A percentile compares a stretch with the other conserved stretches of the same genome.
These are phyloP conservation scores for Metschnikowia chrysomelidarum DNA, from an alignment of 805 yeast species.

Conservation along the genomic window DNA sequence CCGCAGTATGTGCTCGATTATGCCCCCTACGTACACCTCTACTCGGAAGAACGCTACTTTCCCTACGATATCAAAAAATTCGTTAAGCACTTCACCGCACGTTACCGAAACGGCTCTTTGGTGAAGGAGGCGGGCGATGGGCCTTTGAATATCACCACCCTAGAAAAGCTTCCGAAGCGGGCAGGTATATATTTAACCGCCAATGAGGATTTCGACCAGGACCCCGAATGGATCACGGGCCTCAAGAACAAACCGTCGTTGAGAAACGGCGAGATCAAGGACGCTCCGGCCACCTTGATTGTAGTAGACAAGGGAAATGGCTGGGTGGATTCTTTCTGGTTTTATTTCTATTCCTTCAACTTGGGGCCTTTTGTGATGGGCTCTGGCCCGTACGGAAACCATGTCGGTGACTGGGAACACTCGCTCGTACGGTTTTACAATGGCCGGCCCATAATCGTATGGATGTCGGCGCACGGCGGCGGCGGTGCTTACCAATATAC, in stretches of 20 bases:
- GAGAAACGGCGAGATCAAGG: conserved; percentile 63
- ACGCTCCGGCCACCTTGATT: conserved; percentile 79
- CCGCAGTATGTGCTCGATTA: conserved; percentile 63
- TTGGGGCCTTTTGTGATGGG: conserved; percentile 98
- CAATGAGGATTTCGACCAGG: conserved; percentile 61
- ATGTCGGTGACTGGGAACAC: conserved; percentile 98
- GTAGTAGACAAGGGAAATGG: conserved; percentile 93
- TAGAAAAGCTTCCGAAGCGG: conserved; percentile 31
- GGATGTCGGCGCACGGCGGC: conserved; percentile 99
- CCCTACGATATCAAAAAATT: conserved; percentile 78
- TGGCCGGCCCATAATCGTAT: conserved; percentile 76
- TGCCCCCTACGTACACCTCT: conserved; percentile 79
- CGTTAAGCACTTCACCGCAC: conserved; percentile 63
- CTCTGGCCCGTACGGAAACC: conserved; percentile 94
- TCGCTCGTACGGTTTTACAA: conserved; percentile 78
- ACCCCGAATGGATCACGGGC: conserved; percentile 88
- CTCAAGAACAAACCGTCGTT: conserved; percentile 61
- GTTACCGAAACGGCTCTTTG: conserved; percentile 48
- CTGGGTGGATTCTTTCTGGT: conserved; percentile 95
- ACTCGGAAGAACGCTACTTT: conserved; percentile 82
- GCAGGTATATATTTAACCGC: conserved; percentile 59
- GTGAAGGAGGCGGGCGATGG: conserved; percentile 32
- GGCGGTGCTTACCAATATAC: conserved; percentile 84
- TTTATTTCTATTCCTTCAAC: conserved; percentile 90
- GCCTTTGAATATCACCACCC: conserved; percentile 28